Evolutionary conservation across 2,329 filamentous ascomycete genomes (phyloP).

Genomic region (Rhynchosporium agropyri): DNA sequence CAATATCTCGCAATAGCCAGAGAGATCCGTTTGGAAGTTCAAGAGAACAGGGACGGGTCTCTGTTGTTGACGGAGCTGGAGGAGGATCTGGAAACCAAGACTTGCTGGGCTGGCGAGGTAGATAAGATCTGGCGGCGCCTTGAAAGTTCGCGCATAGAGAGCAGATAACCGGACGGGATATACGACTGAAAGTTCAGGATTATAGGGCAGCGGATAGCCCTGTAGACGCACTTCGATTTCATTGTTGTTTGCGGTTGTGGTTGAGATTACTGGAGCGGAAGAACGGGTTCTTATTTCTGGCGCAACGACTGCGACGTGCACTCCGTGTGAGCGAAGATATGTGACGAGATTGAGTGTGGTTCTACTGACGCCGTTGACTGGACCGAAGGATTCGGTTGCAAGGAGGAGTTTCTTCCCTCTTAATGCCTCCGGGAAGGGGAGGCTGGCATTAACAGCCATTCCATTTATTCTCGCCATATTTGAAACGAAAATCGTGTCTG

Average conservation of each 20-base stretch:
- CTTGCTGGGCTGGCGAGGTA: slow-evolving; percentile 72
- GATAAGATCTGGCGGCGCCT: slow-evolving; percentile 62
- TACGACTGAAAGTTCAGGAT: slow-evolving; percentile 69
- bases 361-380: slow-evolving; percentile 72
- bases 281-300: slow-evolving; percentile 56
- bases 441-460: not conserved
- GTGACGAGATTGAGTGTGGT: slow-evolving; percentile 71
- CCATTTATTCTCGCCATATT: not conserved
- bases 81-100: slow-evolving; percentile 69
- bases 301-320: slow-evolving; percentile 67
- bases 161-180: slow-evolving; percentile 68
- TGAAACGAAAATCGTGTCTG: not conserved
- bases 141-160: slow-evolving; percentile 63
- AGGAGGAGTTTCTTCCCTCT: slow-evolving; percentile 64
- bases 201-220: slow-evolving; percentile 70
- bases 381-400: slow-evolving; percentile 72
- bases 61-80: slow-evolving; percentile 66
- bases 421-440: slow-evolving; percentile 50
- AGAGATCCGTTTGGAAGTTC: slow-evolving; percentile 74
- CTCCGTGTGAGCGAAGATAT: slow-evolving; percentile 65
- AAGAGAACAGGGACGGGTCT: slow-evolving; percentile 60
- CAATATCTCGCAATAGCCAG: slow-evolving; percentile 70
- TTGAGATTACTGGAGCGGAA: slow-evolving; percentile 29
- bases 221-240: slow-evolving; percentile 59
- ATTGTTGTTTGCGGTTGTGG: slow-evolving; percentile 37